Conservation (phyloP, 2,329 filamentous ascomycete species). For the Scytalidium lignicola region DNA sequence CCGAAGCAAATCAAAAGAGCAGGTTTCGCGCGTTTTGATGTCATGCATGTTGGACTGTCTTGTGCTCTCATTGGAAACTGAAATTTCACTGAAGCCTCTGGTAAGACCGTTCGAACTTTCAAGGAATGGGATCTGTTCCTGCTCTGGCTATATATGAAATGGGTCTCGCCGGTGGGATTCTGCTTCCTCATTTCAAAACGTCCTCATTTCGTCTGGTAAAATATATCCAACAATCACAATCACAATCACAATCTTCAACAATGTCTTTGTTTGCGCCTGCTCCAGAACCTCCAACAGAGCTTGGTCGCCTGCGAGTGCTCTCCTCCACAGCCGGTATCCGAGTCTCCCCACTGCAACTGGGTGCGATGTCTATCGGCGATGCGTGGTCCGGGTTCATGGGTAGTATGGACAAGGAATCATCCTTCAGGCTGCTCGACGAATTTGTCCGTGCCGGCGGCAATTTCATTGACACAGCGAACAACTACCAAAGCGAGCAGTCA, state of each 20-base stretch:
- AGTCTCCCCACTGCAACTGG: slow-evolving; percentile 28
- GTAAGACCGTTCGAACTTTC: too few species aligned
- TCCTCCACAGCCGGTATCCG: slow-evolving; percentile 24
- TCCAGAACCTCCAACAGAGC: slow-evolving; percentile 25
- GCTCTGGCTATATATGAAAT: too few species aligned
- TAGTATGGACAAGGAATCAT: slow-evolving; percentile 46
- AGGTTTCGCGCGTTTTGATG: too few species aligned
- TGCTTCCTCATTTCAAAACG: too few species aligned
- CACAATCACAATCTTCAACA: slow-evolving; percentile 18
- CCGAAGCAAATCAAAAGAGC: too few species aligned
- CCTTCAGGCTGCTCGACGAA: slow-evolving; percentile 52
- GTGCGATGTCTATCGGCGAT: slow-evolving; percentile 40
- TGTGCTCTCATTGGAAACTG: too few species aligned
- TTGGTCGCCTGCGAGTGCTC: slow-evolving; percentile 19
- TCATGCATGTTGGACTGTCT: too few species aligned
- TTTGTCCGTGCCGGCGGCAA: slow-evolving; percentile 54
- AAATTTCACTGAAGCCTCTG: too few species aligned
- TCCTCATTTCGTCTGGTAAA: too few species aligned
- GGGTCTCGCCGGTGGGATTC: too few species aligned
- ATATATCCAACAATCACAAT: too few species aligned
- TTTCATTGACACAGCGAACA: slow-evolving; percentile 60
- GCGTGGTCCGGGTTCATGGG: slow-evolving; percentile 43
- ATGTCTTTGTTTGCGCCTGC: slow-evolving; percentile 33
- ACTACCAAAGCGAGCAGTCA: slow-evolving; percentile 53
- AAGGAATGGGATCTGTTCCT: too few species aligned